Evolutionary conservation across 1,284 basidiomycete species (phyloP).

Genomic region (Paramarasmius palmivorus): DNA sequence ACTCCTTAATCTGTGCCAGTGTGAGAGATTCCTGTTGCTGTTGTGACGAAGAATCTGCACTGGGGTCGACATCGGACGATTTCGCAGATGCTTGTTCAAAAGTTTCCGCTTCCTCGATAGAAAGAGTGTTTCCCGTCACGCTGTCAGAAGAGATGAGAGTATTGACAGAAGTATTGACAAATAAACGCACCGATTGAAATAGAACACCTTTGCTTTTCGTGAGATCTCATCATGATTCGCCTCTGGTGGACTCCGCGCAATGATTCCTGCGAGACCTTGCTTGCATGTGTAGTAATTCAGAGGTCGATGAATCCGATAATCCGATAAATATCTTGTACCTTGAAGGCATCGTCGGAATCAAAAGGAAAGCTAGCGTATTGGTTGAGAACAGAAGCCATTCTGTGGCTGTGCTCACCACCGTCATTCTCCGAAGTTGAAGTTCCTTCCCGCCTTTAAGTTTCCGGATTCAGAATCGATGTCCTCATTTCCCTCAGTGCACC

Average conservation of each 20-base stretch:
- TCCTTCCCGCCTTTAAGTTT: too few species aligned
- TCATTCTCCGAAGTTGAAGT: too few species aligned
- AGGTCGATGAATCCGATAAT: not conserved
- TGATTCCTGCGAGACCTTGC: conserved; percentile 64
- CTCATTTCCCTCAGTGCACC: too few species aligned
- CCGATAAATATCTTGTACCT: conserved; percentile 39
- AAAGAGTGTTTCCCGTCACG: conserved; percentile 38
- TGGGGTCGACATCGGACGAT: not conserved
- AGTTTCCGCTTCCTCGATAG: conserved; percentile 36
- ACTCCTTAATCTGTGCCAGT: conserved; percentile 64
- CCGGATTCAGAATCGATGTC: too few species aligned
- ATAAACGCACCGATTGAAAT: conserved; percentile 63
- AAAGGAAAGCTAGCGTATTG: conserved; percentile 51
- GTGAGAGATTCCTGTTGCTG: conserved; percentile 48
- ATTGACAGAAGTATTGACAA: conserved; percentile 1
- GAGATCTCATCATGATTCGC: conserved; percentile 41
- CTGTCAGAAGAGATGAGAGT: conserved; percentile 27
- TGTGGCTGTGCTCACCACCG: too few species aligned
- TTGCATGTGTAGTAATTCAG: conserved; percentile 29
- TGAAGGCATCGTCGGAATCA: conserved; percentile 54
- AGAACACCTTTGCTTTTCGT: conserved; percentile 61
- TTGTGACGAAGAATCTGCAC: not conserved
- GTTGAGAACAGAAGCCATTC: conserved; percentile 20
- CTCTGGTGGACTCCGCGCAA: conserved; percentile 40
- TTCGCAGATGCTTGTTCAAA: conserved; percentile 24